Conservation (phyloP, 441 rosid genomes). For the Gossypium schwendimanii region DNA sequence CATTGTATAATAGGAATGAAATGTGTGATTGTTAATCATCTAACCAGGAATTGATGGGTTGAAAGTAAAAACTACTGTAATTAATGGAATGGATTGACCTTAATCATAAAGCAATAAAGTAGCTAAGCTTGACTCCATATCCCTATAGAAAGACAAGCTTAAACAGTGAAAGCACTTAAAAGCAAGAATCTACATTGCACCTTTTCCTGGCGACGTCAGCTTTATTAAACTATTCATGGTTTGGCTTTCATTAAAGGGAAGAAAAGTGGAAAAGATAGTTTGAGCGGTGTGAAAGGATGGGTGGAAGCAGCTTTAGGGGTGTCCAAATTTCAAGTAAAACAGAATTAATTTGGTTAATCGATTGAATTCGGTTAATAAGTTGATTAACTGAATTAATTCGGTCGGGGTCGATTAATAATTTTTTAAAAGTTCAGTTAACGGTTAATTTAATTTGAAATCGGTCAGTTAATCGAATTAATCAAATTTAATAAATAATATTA, state of each 20-base stretch:
- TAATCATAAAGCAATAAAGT: not conserved
- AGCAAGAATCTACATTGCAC: not conserved
- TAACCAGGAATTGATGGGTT: not conserved
- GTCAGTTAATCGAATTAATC: too few relatives aligned
- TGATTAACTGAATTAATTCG: too few relatives aligned
- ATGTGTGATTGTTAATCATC: not conserved
- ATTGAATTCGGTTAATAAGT: too few relatives aligned
- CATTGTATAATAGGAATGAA: not conserved
- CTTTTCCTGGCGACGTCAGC: not conserved
- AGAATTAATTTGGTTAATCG: too few relatives aligned
- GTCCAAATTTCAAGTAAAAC: too few relatives aligned
- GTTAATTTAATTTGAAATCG: too few relatives aligned
- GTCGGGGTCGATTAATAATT: too few relatives aligned
- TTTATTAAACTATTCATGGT: slow-evolving; percentile 8
- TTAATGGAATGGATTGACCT: not conserved
- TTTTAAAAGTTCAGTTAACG: too few relatives aligned
- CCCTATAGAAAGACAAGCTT: not conserved
- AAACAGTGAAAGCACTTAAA: slow-evolving; percentile 13
- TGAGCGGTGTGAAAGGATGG: not conserved
- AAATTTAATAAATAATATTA: too few relatives aligned
- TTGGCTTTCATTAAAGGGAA: slow-evolving; percentile 9
- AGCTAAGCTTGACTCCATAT: not conserved
- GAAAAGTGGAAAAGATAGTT: not conserved
- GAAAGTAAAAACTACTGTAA: not conserved
- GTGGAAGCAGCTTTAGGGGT: not conserved